Percentiles rank a stretch among this genome's conserved stretches.
These are phyloP conservation scores for Schwanniomyces etchellsii DNA, from an alignment of 1,139 yeast genomes.

Conservation along the genomic window DNA sequence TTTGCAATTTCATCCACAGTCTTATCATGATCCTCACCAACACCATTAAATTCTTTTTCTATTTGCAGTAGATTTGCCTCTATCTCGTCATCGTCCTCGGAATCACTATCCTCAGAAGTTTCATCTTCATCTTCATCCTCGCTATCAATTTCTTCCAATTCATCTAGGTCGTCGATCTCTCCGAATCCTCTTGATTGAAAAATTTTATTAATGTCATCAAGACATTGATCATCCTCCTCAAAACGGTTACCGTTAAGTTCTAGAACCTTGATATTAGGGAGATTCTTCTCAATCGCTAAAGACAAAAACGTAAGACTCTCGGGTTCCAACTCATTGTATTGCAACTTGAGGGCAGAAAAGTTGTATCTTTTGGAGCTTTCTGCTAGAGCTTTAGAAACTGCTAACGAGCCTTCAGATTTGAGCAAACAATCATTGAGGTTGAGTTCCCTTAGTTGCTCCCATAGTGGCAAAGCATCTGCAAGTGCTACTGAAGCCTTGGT, in stretches of 20 bases:
- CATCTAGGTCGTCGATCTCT: constrained; percentile 87
- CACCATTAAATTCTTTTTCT: constrained; percentile 51
- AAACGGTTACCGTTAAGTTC: constrained; percentile 93
- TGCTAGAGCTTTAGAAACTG: constrained; percentile 44
- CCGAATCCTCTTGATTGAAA: constrained; percentile 76
- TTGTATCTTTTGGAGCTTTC: constrained; percentile 27
- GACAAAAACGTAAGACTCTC: constrained; percentile 55
- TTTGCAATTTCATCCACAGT: constrained; percentile 58
- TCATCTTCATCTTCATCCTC: constrained; percentile 81
- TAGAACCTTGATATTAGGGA: constrained; percentile 57
- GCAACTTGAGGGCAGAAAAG: constrained; percentile 63
- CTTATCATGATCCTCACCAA: constrained; percentile 26
- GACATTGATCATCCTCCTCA: constrained; percentile 37
- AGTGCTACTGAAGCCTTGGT: constrained; percentile 52
- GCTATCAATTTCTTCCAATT: constrained; percentile 83
- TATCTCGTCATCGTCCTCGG: constrained; percentile 28
- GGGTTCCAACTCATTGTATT: constrained; percentile 82
- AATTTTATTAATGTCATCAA: constrained; percentile 34
- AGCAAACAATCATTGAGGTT: constrained; percentile 86
- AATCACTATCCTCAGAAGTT: constrained; percentile 48
- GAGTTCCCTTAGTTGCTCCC: constrained; percentile 59
- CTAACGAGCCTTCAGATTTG: constrained; percentile 67
- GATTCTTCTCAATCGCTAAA: constrained; percentile 44
- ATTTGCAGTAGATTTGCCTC: constrained; percentile 52
- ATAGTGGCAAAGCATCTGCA: constrained; percentile 40